Evolutionary conservation across 148 eudicot genomes (phyloP).

Genomic region (Persicaria maculosa): DNA sequence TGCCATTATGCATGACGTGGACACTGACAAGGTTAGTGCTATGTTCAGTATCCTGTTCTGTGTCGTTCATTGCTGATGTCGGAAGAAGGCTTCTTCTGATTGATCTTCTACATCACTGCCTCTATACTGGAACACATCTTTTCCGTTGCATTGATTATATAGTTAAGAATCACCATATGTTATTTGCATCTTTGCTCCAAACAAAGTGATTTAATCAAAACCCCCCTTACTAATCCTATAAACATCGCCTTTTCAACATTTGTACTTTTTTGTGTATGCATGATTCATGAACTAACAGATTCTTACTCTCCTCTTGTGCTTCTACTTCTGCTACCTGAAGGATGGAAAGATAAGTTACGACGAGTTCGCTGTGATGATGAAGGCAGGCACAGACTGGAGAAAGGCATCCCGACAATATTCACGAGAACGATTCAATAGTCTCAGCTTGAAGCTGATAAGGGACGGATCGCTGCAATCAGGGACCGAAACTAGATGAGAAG

Average conservation of each 20-base stretch:
- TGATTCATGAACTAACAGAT: not conserved
- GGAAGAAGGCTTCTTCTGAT: too few relatives aligned
- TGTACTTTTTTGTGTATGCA: not conserved
- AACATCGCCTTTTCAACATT: not conserved
- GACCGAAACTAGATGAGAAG: slow-evolving; percentile 22
- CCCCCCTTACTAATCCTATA: not conserved
- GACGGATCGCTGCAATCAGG: slow-evolving; percentile 47
- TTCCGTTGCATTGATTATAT: too few relatives aligned
- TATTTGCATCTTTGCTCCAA: too few relatives aligned
- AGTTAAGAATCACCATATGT: too few relatives aligned
- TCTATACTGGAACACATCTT: too few relatives aligned
- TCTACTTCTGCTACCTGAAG: slow-evolving; percentile 21
- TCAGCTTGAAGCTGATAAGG: slow-evolving; percentile 55
- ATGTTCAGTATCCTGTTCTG: not conserved
- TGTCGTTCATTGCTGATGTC: too few relatives aligned
- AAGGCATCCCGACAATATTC: slow-evolving; percentile 81
- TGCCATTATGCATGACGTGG: slow-evolving; percentile 80
- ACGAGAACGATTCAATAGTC: slow-evolving; percentile 57
- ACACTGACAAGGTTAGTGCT: slow-evolving; percentile 75
- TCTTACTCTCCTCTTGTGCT: not conserved
- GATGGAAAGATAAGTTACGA: slow-evolving; percentile 79
- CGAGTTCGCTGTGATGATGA: slow-evolving; percentile 79
- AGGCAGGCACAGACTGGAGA: slow-evolving; percentile 85
- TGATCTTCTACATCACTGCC: not conserved
- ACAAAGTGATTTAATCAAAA: too few relatives aligned